Evolutionary conservation across 805 yeast species (phyloP).

Genomic region (Kurtzmaniella fragi): DNA sequence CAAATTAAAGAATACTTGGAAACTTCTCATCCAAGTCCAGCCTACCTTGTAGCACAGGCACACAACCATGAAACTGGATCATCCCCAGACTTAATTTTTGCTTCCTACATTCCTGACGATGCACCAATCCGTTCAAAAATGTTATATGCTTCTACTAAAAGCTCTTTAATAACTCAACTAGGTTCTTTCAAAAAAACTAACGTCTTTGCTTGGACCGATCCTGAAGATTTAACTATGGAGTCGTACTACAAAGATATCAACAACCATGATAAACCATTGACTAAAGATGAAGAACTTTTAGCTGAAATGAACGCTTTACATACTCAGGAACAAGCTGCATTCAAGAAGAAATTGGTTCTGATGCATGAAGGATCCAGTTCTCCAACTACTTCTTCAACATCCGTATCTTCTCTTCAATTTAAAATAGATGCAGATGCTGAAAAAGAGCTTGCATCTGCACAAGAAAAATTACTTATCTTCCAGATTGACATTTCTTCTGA

Average conservation of each 20-base stretch:
- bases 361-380: slow-evolving; percentile 18
- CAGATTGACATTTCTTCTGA: slow-evolving; percentile 49
- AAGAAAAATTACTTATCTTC: slow-evolving; percentile 39
- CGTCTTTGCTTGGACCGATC: slow-evolving; percentile 47
- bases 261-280: slow-evolving; percentile 41
- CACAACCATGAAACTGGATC: slow-evolving; percentile 10
- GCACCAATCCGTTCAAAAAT: slow-evolving; percentile 81
- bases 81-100: slow-evolving; percentile 40
- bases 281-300: slow-evolving; percentile 53
- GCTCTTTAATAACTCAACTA: slow-evolving; percentile 65
- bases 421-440: slow-evolving; percentile 22
- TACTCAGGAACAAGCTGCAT: slow-evolving; percentile 22
- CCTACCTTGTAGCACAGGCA: slow-evolving; percentile 23
- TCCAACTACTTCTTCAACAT: slow-evolving; percentile 1
- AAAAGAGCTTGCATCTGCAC: slow-evolving; percentile 17
- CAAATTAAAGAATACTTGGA: slow-evolving; percentile 17
- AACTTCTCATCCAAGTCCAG: slow-evolving; percentile 29
- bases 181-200: slow-evolving; percentile 52
- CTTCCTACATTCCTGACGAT: slow-evolving; percentile 81
- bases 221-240: slow-evolving; percentile 46
- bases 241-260: slow-evolving; percentile 34
- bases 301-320: slow-evolving; percentile 37
- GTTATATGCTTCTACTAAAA: slow-evolving; percentile 90
- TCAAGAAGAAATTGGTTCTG: slow-evolving; percentile 28
- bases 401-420: slow-evolving; percentile 15